These are phyloP conservation scores for Fomitopsis palustris DNA, from an alignment of 1,284 basidiomycete species.

Conservation along the genomic window DNA sequence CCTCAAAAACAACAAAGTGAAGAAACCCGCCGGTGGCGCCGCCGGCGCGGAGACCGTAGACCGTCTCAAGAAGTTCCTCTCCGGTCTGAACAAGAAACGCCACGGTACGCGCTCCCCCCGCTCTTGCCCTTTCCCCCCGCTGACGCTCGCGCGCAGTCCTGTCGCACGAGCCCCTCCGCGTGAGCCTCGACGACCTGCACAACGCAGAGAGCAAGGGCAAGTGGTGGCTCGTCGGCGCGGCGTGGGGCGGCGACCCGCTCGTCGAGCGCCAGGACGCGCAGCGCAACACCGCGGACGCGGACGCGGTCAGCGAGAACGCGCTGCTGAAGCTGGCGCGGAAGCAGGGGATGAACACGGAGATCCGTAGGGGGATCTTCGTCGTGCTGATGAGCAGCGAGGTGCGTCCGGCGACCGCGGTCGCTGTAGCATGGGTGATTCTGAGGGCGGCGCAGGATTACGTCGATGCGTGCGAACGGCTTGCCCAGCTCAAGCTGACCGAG, in stretches of 20 bases:
- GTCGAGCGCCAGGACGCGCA: slow-evolving; percentile 69
- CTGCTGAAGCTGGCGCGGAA: slow-evolving; percentile 80
- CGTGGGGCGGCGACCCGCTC: slow-evolving; percentile 92
- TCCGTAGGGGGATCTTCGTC: slow-evolving; percentile 87
- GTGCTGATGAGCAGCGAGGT: slow-evolving; percentile 94
- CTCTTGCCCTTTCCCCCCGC: background rate
- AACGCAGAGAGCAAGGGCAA: slow-evolving; percentile 87
- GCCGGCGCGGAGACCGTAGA: slow-evolving; percentile 74
- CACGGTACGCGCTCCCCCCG: slow-evolving; percentile 49
- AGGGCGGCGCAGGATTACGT: slow-evolving; percentile 72
- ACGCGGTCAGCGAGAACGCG: slow-evolving; percentile 40
- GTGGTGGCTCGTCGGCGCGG: slow-evolving; percentile 99
- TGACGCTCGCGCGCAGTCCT: slow-evolving; percentile 46
- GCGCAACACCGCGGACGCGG: slow-evolving; percentile 18
- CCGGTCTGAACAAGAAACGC: slow-evolving; percentile 71
- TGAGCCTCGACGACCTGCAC: slow-evolving; percentile 82
- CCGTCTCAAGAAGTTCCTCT: slow-evolving; percentile 82
- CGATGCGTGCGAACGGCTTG: slow-evolving; percentile 86
- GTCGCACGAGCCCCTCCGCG: slow-evolving; percentile 80
- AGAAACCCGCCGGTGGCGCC: slow-evolving; percentile 53
- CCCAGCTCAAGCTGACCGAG: slow-evolving; percentile 82
- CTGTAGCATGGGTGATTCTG: background rate
- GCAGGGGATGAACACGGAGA: slow-evolving; percentile 99
- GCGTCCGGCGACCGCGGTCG: slow-evolving; percentile 22
- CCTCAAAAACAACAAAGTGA: slow-evolving; percentile 88